Percentiles rank a stretch among this genome's conserved stretches.
phyloP scores from a whole-genome alignment of 1,284 basidiomycete genomes.

The Ustilago nuda region DNA sequence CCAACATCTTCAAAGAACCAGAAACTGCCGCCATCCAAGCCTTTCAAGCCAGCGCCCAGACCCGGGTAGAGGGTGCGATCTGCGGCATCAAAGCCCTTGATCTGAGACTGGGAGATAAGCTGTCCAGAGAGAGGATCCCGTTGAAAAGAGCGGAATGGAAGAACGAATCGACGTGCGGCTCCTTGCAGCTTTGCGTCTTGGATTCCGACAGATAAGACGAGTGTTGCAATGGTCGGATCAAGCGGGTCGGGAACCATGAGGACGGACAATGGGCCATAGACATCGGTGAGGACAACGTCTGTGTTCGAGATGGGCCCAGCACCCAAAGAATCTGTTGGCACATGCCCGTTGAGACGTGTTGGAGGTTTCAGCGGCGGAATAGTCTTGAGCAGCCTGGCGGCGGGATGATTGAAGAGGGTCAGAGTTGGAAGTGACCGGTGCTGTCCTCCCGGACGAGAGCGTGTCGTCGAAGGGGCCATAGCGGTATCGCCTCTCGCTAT shows the following conservation, averaged over 20 bases:
- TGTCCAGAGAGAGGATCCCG: conserved; percentile 21
- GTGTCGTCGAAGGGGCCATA: not conserved
- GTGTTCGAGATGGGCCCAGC: conserved; percentile 20
- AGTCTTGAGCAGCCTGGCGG: conserved; percentile 50
- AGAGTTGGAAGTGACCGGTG: conserved; percentile 30
- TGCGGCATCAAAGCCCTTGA: conserved; percentile 37
- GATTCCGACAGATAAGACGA: conserved; percentile 45
- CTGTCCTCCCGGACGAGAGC: not conserved
- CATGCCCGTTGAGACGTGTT: conserved; percentile 34
- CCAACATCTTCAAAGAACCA: conserved; percentile 57
- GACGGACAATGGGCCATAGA: conserved; percentile 43
- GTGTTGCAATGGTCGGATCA: conserved; percentile 43
- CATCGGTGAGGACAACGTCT: conserved; percentile 38
- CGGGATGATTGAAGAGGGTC: conserved; percentile 47
- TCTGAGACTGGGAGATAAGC: conserved; percentile 19
- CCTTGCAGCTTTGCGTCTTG: conserved; percentile 21
- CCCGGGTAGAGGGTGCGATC: conserved; percentile 39
- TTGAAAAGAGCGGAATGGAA: conserved; percentile 53
- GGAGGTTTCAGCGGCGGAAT: conserved; percentile 38
- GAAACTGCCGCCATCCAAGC: conserved; percentile 51
- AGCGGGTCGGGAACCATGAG: conserved; percentile 43
- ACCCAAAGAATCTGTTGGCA: conserved; percentile 36
- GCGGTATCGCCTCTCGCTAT: not conserved
- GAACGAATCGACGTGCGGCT: conserved; percentile 39
- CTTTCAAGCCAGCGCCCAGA: conserved; percentile 46